Evolutionary conservation across 179 eudicot species (phyloP), one percentile per base, ranked within the genome.

Genomic region (Nepenthes alata): DNA sequence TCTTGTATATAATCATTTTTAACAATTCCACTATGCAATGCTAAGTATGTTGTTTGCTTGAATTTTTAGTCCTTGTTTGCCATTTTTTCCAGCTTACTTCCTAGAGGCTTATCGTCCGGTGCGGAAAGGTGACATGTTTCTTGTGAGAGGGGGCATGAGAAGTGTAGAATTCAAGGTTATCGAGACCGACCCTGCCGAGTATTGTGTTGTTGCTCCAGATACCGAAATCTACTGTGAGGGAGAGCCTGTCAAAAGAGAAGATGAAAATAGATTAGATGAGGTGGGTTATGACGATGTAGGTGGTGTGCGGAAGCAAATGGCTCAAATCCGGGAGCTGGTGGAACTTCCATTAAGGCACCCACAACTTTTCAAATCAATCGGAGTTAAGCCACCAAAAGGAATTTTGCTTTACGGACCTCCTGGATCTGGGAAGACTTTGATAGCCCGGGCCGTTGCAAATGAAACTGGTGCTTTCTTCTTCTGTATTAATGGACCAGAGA

Each of bases 301-400:
- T 67, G 88, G 88, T 8, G 71, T 68, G 10, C 62, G 71, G 36
- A 68, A 68, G 47, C 71, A 68, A 45, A 68, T 68, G 71, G 71
- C 71, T 13, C 88, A 83, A 59, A 83, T 83, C 50, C 73, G 88
- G 34, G 88, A 83, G 58, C 62, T 83, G 47, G 88, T 83, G 52
- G 88, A 83, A 77, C 70, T 83, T n/a, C 88, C 88, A 10, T 60
- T 83, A 4, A 73, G 88, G 64, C 88, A 83, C 60, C 88, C 88
- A 11, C 88, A 83, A 44, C 83, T 83, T 15, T 83, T 83, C 12
- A 83, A 83, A 57, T 80, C 88, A 5, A 80, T 83, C 45, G 88
- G 88, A 57, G 88, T 83, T 15, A 83, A 80, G 64, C 88, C 88
- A 8, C 88, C 88, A 0, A 83, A 83, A 56, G 88, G 88, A 59